A percentile compares a stretch with the other conserved stretches of the same genome.
These are phyloP conservation scores for Lentinula aciculospora DNA, from an alignment of 768 basidiomycete species.

Conservation along the genomic window DNA sequence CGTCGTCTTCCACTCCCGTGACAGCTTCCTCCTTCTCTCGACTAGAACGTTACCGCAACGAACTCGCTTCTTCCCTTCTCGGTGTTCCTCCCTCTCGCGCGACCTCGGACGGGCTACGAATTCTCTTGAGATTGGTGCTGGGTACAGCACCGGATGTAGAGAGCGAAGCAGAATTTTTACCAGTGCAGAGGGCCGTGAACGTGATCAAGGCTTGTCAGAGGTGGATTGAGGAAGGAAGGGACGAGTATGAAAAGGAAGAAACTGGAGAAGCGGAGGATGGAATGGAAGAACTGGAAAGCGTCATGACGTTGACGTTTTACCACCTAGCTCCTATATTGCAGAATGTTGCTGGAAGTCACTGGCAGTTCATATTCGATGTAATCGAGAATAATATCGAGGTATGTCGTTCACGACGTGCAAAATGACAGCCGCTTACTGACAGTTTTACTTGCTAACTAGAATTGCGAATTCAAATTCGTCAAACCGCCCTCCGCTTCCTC, in stretches of 20 bases:
- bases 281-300: slow-evolving; percentile 60
- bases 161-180: slow-evolving; percentile 78
- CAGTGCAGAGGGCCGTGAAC: slow-evolving; percentile 81
- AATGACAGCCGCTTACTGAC: too few relatives aligned
- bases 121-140: slow-evolving; percentile 63
- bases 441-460: slow-evolving; percentile 28
- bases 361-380: slow-evolving; percentile 90
- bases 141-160: slow-evolving; percentile 63
- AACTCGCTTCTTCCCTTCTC: slow-evolving; percentile 76
- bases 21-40: slow-evolving; percentile 55
- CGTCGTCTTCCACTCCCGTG: slow-evolving; percentile 21
- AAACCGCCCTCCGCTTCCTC: not conserved
- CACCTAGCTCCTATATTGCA: slow-evolving; percentile 85
- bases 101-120: slow-evolving; percentile 62
- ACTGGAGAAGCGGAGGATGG: slow-evolving; percentile 45
- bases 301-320: slow-evolving; percentile 67
- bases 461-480: slow-evolving; percentile 29
- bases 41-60: slow-evolving; percentile 81
- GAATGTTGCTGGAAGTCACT: slow-evolving; percentile 80
- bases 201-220: slow-evolving; percentile 76
- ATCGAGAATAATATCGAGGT: slow-evolving; percentile 89
- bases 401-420: too few relatives aligned
- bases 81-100: slow-evolving; percentile 59
- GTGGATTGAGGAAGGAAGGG: slow-evolving; percentile 66
- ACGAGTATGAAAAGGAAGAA: slow-evolving; percentile 35